Base-by-base conservation (phyloP, 345 rosid species). In the Aethionema arabicum region DNA sequence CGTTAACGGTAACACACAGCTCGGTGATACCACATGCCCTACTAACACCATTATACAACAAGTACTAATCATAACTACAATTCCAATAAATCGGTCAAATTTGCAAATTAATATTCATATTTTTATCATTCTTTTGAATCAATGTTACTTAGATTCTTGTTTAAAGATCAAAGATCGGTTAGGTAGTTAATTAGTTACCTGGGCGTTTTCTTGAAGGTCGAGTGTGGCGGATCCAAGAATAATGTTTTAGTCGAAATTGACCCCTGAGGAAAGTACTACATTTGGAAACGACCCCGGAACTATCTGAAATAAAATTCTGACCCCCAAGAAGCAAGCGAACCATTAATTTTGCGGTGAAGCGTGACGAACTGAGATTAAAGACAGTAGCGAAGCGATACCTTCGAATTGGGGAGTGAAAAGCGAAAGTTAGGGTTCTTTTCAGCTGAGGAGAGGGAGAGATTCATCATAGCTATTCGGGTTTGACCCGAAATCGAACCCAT, bases 1-100 rank as follows among this genome's bases (percentile, higher is more conserved):
- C 8, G 97, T 92, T 32, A 92, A 61, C 1, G 96, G 90, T 65
- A 89, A 77, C 10, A 77, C 87, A 54, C 90, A 80, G 27, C 77
- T 75, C n/a, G 90, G 96, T 5, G 82, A 78, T 52, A 78, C 76
- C 37, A 83, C 65, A 37, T 70, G 43, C 15, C 90, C 87, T 80
- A 59, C 38, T 39, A 52, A 46, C 30, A 47, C 31, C 41, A 56
- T 59, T 21, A 52, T 14, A 74, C n/a, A 63, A 42, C 16, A 37
- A 68, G n/a, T n/a, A 36, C 33, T 39, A 27, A 51, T 38, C 48
- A 65, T 5, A 37, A 29, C 7, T 7, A 63, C 5, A 14, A 6
- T 70, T 49, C 13, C 11, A 30, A 36, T 41, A 43, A 48, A 32
- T 35, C 13, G 16, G 11, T 39, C 40, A 38, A 36, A 48, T 31